These are phyloP conservation scores for Meira nashicola DNA, from an alignment of 1,284 basidiomycete genomes.

Conservation along the genomic window DNA sequence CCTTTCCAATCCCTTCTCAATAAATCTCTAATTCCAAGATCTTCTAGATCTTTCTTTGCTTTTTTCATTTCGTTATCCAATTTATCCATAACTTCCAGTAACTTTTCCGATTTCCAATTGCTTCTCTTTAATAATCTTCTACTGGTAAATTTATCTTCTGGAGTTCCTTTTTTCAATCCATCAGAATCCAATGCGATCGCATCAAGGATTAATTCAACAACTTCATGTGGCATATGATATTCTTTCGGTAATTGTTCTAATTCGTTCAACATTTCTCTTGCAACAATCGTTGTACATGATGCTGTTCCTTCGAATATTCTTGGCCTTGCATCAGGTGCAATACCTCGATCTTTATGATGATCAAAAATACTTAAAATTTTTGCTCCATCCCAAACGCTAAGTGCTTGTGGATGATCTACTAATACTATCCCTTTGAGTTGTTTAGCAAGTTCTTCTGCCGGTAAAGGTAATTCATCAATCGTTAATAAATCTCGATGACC, in stretches of 20 bases:
- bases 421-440: conserved; percentile 48
- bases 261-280: conserved; percentile 42
- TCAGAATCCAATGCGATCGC: conserved; percentile 46
- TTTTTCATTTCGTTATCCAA: conserved; percentile 40
- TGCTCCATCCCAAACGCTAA: conserved; percentile 40
- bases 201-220: conserved; percentile 42
- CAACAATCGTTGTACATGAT: conserved; percentile 49
- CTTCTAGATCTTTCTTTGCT: conserved; percentile 47
- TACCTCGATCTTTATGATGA: conserved; percentile 51
- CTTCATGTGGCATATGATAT: conserved; percentile 41
- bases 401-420: conserved; percentile 53
- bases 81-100: conserved; percentile 36
- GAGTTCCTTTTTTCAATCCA: conserved; percentile 29
- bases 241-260: conserved; percentile 29
- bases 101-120: conserved; percentile 27
- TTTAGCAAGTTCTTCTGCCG: conserved; percentile 40
- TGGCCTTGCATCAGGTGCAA: conserved; percentile 38
- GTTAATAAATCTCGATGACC: conserved; percentile 53
- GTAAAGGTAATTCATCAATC: conserved; percentile 53
- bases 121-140: conserved; percentile 21
- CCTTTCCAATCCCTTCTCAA: conserved; percentile 54
- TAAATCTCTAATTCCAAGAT: conserved; percentile 45
- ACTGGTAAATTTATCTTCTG: conserved; percentile 20
- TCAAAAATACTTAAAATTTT: conserved; percentile 47
- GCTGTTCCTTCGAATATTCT: conserved; percentile 44